Evolutionary conservation across 805 yeast genomes (phyloP).

Genomic region (Candida vartiovaarae): DNA sequence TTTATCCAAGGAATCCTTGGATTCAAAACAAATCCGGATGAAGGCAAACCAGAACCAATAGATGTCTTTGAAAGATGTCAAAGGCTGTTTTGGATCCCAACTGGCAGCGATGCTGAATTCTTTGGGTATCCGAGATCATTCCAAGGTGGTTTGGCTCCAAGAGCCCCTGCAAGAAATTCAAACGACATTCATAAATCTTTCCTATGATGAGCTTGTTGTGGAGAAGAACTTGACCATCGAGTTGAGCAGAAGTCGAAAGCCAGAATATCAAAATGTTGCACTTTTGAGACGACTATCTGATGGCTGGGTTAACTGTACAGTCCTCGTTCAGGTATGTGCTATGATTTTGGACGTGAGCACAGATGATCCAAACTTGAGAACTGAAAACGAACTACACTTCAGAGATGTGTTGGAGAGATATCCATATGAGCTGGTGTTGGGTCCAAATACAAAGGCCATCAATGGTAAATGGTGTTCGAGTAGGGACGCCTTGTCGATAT

Average conservation of each 20-base stretch:
- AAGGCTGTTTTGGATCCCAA: slow-evolving; percentile 9
- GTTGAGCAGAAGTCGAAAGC: slow-evolving; percentile 5
- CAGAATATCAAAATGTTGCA: not conserved
- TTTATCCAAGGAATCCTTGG: slow-evolving; percentile 14
- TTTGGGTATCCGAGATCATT: slow-evolving; percentile 17
- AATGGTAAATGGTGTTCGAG: slow-evolving; percentile 25
- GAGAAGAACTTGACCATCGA: slow-evolving; percentile 5
- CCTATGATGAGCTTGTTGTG: slow-evolving; percentile 2
- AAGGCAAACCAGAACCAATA: slow-evolving; percentile 1
- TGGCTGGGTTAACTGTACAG: slow-evolving; percentile 21
- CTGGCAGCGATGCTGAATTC: slow-evolving; percentile 9
- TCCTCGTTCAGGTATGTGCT: slow-evolving; percentile 12
- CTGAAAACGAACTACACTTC: slow-evolving; percentile 19
- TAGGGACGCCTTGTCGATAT: slow-evolving; percentile 15
- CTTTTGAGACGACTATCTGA: slow-evolving; percentile 19
- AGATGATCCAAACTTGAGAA: slow-evolving; percentile 23
- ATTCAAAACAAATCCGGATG: slow-evolving; percentile 13
- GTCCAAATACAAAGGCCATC: slow-evolving; percentile 4
- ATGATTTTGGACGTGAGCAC: slow-evolving; percentile 14
- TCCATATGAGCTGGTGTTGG: slow-evolving; percentile 15
- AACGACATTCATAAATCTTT: slow-evolving; percentile 1
- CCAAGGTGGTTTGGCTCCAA: slow-evolving; percentile 16
- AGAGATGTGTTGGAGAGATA: slow-evolving; percentile 18
- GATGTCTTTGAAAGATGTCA: slow-evolving; percentile 7
- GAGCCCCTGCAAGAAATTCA: slow-evolving; percentile 1